Evolutionary conservation across 2,329 filamentous ascomycete species (phyloP), one percentile per base, ranked within the genome.

Genomic region (Canariomyces notabilis): DNA sequence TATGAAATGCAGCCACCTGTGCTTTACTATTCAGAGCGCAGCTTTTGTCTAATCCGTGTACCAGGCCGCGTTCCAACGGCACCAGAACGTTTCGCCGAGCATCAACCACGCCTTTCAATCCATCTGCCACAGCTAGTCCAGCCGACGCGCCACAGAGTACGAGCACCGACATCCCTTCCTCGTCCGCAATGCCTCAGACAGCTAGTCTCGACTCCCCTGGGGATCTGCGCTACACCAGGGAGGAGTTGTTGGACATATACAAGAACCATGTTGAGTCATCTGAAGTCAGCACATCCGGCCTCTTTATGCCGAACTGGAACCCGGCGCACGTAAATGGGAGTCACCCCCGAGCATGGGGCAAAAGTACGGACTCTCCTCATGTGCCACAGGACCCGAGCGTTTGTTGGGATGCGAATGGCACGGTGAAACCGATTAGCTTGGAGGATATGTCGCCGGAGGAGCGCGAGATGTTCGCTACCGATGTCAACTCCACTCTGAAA

Each of bases 401-500:
- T 34, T 97, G 90, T 65, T 98, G 91, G 93, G 87, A 95, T 61
- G 69, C 77, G 48, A 76, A 77, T 49, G 89, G 87, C 19, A 76
- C 77, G 43, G 75, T 81, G 36, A 76, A 79, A 53, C 89, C 90
- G 6, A 72, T 96, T 54, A 82, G 81, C 22, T 65, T 95, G 54
- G 75, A 80, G 51, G 82, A 86, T 35, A 81, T 95, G 79, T 73
- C 76, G 1, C 53, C 67, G 5, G 75, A 80, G 50, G 82, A 85
- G 66, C 80, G 73, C 61, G 75, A 77, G 85, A 72, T 86, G 53
- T 96, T 96, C 67, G 69, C 81, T 41, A 80, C 79, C 41, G 93
- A 94, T 54, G 89, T 98, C 62, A 98, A 97, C 66, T 96, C 93
- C 29, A 86, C 89, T 26, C 73, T 96, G 57, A 97, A 97, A 67